These are phyloP conservation scores for Scopulariopsis brevicaulis DNA, from an alignment of 2,329 filamentous ascomycete species.

Conservation along the genomic window DNA sequence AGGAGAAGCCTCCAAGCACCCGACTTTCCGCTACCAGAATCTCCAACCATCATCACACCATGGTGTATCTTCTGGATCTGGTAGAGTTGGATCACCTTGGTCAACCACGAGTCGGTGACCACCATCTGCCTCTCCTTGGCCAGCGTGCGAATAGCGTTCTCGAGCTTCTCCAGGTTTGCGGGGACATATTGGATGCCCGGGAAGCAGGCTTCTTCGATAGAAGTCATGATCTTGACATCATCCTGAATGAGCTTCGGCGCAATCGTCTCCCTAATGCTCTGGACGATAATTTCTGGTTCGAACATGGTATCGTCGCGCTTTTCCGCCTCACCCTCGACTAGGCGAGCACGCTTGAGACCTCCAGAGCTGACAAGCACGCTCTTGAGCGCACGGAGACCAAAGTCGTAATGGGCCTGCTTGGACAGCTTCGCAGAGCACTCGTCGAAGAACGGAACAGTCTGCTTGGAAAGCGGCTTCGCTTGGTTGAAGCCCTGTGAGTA, in stretches of 20 bases:
- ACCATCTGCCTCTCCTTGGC: conserved; percentile 80
- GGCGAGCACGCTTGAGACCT: conserved; percentile 78
- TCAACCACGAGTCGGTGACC: conserved; percentile 92
- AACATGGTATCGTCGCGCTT: conserved; percentile 34
- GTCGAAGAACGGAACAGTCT: conserved; percentile 98
- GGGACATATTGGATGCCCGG: conserved; percentile 88
- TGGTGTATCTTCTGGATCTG: conserved; percentile 98
- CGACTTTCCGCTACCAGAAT: conserved; percentile 95
- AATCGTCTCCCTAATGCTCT: conserved; percentile 96
- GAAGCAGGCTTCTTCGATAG: conserved; percentile 78
- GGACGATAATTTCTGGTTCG: conserved; percentile 95
- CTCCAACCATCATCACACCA: conserved; percentile 99
- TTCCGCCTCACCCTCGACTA: conserved; percentile 35
- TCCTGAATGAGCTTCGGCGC: conserved; percentile 90
- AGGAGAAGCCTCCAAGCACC: conserved; percentile 88
- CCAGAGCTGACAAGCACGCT: conserved; percentile 97
- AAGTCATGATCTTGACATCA: conserved; percentile 80
- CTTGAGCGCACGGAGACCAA: conserved; percentile 93
- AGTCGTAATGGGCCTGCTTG: conserved; percentile 98
- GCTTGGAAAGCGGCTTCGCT: conserved; percentile 85
- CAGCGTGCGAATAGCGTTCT: conserved; percentile 69
- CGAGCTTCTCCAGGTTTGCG: conserved; percentile 69
- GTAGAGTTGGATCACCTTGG: conserved; percentile 91
- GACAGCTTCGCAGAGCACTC: conserved; percentile 71
- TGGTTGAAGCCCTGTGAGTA: conserved; percentile 99